These are phyloP conservation scores for Pleurotus platypus DNA, from an alignment of 768 basidiomycete genomes.

Conservation along the genomic window DNA sequence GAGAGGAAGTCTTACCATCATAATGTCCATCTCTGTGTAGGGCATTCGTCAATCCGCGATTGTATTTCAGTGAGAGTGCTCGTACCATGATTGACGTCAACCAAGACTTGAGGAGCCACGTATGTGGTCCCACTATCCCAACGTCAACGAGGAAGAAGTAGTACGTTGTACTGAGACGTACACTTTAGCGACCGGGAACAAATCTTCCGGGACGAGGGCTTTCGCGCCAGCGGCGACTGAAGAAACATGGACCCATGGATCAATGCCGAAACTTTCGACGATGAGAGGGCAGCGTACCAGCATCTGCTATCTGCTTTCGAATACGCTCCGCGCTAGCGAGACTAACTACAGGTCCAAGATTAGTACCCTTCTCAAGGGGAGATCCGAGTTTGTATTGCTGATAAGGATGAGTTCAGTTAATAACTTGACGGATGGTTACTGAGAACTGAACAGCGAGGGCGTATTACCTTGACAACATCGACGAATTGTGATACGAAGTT, in stretches of 20 bases:
- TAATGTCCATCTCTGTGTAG: slow-evolving; percentile 79
- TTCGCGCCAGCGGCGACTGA: slow-evolving; percentile 78
- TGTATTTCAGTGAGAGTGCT: slow-evolving; percentile 13
- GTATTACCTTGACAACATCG: slow-evolving; percentile 63
- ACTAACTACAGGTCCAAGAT: slow-evolving; percentile 91
- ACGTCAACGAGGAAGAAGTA: neutral
- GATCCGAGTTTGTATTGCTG: slow-evolving; percentile 86
- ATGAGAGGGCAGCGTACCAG: slow-evolving; percentile 43
- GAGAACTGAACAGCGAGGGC: neutral
- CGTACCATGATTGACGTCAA: slow-evolving; percentile 87
- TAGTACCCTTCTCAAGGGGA: slow-evolving; percentile 69
- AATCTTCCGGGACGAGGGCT: slow-evolving; percentile 62
- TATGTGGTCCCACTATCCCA: slow-evolving; percentile 68
- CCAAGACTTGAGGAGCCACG: slow-evolving; percentile 87
- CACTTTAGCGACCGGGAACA: slow-evolving; percentile 68
- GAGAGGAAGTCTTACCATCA: slow-evolving; percentile 49
- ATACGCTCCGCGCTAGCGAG: slow-evolving; percentile 82
- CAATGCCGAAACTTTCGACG: neutral
- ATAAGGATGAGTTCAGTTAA: neutral
- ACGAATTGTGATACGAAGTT: slow-evolving; percentile 73
- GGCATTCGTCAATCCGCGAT: slow-evolving; percentile 5
- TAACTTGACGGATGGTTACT: too few species aligned
- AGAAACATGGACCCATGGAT: neutral
- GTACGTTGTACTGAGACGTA: slow-evolving; percentile 28
- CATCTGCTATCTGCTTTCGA: slow-evolving; percentile 82